These are phyloP conservation scores for Eucalyptus sp. DNA, from an alignment of 345 rosid genomes.

Conservation along the genomic window DNA sequence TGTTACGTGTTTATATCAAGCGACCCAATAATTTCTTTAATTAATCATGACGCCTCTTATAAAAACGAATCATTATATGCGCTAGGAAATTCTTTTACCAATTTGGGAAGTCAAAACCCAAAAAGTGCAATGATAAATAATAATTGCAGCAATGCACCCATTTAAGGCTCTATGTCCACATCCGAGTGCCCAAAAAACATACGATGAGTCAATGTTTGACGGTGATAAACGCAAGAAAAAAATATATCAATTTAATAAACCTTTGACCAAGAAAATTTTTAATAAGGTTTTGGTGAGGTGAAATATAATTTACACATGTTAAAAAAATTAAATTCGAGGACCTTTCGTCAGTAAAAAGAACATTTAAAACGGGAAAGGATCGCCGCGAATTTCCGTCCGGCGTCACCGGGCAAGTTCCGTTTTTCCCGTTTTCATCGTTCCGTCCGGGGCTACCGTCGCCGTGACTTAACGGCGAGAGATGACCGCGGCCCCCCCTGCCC, in stretches of 20 bases:
- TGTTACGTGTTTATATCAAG: fast-evolving
- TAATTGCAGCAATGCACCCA: too few relatives aligned
- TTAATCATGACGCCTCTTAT: background rate
- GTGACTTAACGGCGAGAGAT: background rate
- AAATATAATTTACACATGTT: background rate
- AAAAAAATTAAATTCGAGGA: background rate
- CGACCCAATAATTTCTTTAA: background rate
- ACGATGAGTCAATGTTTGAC: background rate
- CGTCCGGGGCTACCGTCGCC: background rate
- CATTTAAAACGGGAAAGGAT: background rate
- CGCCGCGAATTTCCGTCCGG: background rate
- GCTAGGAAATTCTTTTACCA: fast-evolving
- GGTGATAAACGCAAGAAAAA: background rate
- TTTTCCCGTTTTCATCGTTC: background rate
- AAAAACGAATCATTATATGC: background rate
- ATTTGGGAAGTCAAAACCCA: background rate
- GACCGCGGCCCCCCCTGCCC: background rate
- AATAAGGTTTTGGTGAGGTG: background rate
- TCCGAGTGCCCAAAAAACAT: background rate
- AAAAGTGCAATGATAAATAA: background rate
- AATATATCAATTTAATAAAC: background rate
- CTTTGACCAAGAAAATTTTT: background rate
- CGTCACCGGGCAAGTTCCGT: background rate
- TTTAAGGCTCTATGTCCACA: background rate
- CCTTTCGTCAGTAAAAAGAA: background rate